Base-by-base conservation (phyloP, 768 basidiomycete genomes). In the Termitomyces heimii region DNA sequence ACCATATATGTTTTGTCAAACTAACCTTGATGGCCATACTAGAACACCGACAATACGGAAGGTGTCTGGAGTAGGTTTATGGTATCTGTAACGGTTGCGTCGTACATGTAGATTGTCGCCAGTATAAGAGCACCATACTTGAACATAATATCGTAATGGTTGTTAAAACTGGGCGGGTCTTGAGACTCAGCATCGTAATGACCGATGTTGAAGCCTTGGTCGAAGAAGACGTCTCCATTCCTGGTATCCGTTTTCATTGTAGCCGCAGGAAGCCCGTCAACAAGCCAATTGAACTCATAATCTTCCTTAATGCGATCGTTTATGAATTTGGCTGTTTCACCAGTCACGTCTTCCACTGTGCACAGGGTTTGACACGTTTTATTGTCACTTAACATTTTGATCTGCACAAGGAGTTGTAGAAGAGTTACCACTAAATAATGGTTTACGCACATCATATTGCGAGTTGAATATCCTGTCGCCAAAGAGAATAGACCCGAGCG, bases 381-480 rank as follows among this genome's bases (percentile, higher is more conserved):
- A 66, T 86, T 85, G 59, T 88, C 82, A 68, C 86, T 71, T 39
- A 93, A 72, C 91, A 97, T 94, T 69, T 82, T 79, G 54, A 97
- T 85, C 86, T 94, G 63, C 46, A 44, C 24, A 58, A n/a, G 20
- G 39, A 42, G 44, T 32, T 29, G 29, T 26, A 7, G 18, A 39
- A 10, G n/a, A 20, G 16, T 24, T 2, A 39, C 13, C 13, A 5
- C 44, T 22, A 13, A 22, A 22, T 35, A 42, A 52, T 34, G 24
- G 9, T 56, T 22, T 44, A 74, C 86, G 54, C 60, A 93, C 90
- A 62, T 94, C 82, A 66, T 93, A 98, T 2, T 88, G 90, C 3
- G 92, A 92, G 66, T 88, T 85, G 70, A 94, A 92, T 63, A 98
- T 93, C 61, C 96, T 81, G 76, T 98, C 96, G 16, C 96, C 96